Evolutionary conservation across 164 flowering plant species (phyloP), one percentile per base, ranked within the genome.

Genomic region (Macadamia tetraphylla): DNA sequence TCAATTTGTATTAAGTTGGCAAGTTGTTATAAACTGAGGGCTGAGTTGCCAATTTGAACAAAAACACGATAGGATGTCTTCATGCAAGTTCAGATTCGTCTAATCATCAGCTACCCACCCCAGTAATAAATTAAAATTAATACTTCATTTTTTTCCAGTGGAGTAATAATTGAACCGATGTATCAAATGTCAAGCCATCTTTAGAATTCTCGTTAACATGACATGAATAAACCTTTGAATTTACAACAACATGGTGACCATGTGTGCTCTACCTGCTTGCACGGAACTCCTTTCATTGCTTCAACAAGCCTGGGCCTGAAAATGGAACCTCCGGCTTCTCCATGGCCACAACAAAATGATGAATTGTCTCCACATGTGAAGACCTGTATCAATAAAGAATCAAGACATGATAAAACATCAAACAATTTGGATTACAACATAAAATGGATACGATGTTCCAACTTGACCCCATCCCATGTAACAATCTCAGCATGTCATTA

Each of bases 301-400:
- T 90, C 97, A 76, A 94, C 91, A 65, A 80, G 83, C 74, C 84
- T 82, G 66, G 98, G 97, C 77, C 83, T 84, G 74, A 84, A 87
- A 66, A 91, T 85, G 17, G 87, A 87, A 40, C 91, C 87, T 67
- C 77, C 74, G 60, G 81, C 83, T 76, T 91, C 98, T 77, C 83
- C 79, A 74, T 88, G 96, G 44, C 98, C 98, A 74, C 96, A 88
- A 65, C 97, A 91, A 67, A 72, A 85, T 11, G 96, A 88, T 59
- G 95, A 83, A 85, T 94, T 94, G 70, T 90, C 97, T 58, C 98
- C 98, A 71, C 96, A 90, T 29, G 97, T 90, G 78, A 87, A 91
- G 61, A 90, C 98, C 98, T 94, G 75, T 40, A 70, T 30, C 52
- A 77, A 48, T 7, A 23, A 42, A 23, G n/a, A 17, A 8, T 5